Evolutionary conservation across 2,329 filamentous ascomycete species (phyloP), one percentile per base, ranked within the genome.

Genomic region (Aspergillus sp.): DNA sequence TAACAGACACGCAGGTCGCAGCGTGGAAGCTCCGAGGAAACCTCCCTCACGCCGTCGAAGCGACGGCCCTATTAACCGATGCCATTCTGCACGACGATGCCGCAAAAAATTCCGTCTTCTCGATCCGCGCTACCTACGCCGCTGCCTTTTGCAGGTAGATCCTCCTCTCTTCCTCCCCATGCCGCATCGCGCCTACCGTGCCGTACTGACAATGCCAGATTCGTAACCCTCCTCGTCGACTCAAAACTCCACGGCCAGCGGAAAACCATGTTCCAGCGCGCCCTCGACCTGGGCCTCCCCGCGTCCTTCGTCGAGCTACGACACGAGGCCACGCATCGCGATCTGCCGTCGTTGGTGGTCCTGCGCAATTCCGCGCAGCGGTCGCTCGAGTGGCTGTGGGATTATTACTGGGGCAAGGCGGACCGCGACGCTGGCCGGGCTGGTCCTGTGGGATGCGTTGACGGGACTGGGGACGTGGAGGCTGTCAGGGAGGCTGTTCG

Each of bases 291-390:
- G 3, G 60, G 61, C 1, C 43, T 66, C 3, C 63, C 63, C 0
- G 76, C 80, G 1, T 80, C 81, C 0, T 93, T 94, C 58, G 86
- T 95, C 33, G 86, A 93, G 65, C 68, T 93, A 37, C 75, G 88
- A 28, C 88, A 95, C 57, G 83, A 93, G 61, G 84, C 83, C 26
- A 93, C 86, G 25, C 88, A 96, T 57, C 84, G 93, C 57, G 82
- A 86, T 53, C 66, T 94, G 35, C 88, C 88, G 0, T 78, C 80
- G 1, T 66, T 94, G 33, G 69, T 74, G 8, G 78, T 85, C 41
- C 66, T 95, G 40, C 74, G 85, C 32, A 70, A 71, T 22, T 82
- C 82, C 1, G 75, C 81, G 1, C 63, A 69, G 41, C 75, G 80
- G 47, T 84, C 82, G 1, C 66, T 95, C 40, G 67, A 69, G 27